These are phyloP conservation scores for Lomentospora prolificans DNA, from an alignment of 2,329 filamentous ascomycete genomes.

Conservation along the genomic window DNA sequence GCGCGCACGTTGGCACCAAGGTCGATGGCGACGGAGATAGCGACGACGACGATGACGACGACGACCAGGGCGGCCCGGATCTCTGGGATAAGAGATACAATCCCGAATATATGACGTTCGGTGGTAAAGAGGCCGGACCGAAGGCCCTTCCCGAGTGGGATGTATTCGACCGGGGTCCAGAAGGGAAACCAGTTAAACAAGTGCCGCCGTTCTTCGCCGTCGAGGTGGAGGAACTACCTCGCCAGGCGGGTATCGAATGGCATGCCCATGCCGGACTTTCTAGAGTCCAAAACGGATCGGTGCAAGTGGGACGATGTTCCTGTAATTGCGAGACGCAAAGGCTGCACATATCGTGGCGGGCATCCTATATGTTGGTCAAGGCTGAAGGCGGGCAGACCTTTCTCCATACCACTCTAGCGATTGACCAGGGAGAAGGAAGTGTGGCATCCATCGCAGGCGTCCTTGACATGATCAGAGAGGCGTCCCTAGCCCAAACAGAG, in stretches of 20 bases:
- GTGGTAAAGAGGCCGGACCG: conserved; percentile 16
- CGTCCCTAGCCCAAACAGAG: neutral
- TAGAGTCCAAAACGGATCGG: conserved; percentile 18
- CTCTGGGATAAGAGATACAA: conserved; percentile 60
- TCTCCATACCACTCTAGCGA: conserved; percentile 18
- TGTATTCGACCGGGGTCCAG: conserved; percentile 27
- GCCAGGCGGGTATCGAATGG: conserved; percentile 73
- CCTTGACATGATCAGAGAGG: conserved; percentile 4
- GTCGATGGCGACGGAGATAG: conserved; percentile 29
- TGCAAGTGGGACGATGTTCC: conserved; percentile 14
- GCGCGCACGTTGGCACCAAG: conserved; percentile 25
- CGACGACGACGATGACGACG: conserved; percentile 36
- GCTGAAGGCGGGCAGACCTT: conserved; percentile 12
- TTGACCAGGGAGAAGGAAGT: neutral
- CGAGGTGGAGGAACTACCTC: conserved; percentile 68
- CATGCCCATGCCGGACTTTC: conserved; percentile 55
- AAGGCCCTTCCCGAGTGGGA: conserved; percentile 41
- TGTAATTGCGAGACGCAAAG: conserved; percentile 12
- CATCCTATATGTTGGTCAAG: conserved; percentile 20
- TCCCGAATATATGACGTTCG: conserved; percentile 33
- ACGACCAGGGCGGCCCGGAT: conserved; percentile 44
- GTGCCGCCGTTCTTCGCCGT: conserved; percentile 63
- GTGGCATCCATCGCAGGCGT: conserved; percentile 3
- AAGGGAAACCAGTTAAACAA: conserved; percentile 22
- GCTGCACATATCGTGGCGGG: conserved; percentile 16